These are phyloP conservation scores for Aspergillus terreus DNA, from an alignment of 2,329 filamentous ascomycete genomes.

Conservation along the genomic window DNA sequence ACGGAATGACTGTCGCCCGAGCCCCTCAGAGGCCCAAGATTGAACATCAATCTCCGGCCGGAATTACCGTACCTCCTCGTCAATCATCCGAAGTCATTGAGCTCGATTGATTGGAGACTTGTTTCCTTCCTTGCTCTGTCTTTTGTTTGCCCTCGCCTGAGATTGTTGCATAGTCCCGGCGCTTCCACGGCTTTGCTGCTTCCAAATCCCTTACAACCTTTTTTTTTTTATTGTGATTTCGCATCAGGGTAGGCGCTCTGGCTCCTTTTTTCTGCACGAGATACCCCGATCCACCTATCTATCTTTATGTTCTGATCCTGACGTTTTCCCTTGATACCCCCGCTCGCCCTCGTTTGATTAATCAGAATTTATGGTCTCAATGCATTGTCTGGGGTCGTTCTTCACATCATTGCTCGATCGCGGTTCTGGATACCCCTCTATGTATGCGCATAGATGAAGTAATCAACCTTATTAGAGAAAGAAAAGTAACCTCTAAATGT, in stretches of 20 bases:
- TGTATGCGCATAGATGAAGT: background rate
- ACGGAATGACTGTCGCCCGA: constrained; percentile 1
- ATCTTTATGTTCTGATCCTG: background rate
- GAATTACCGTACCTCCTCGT: background rate
- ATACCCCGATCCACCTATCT: constrained; percentile 4
- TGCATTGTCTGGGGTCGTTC: background rate
- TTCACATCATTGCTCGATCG: background rate
- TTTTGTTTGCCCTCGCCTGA: background rate
- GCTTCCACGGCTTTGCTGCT: background rate
- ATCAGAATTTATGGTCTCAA: no score
- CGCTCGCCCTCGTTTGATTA: no score
- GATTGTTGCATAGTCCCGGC: background rate
- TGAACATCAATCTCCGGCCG: constrained; percentile 2
- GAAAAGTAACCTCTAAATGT: no score
- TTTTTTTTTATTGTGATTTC: background rate
- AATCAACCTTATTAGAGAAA: background rate
- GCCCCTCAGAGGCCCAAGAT: constrained; percentile 11
- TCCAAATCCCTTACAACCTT: background rate
- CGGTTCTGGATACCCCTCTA: background rate
- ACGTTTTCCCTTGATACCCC: background rate
- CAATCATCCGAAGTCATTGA: constrained; percentile 17
- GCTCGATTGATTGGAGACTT: constrained; percentile 12
- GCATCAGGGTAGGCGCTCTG: constrained; percentile 7
- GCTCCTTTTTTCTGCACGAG: constrained; percentile 4
- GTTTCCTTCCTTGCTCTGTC: background rate